Evolutionary conservation across 2,329 filamentous ascomycete species (phyloP), one percentile per base, ranked within the genome.

Genomic region (Alternaria postmessia): DNA sequence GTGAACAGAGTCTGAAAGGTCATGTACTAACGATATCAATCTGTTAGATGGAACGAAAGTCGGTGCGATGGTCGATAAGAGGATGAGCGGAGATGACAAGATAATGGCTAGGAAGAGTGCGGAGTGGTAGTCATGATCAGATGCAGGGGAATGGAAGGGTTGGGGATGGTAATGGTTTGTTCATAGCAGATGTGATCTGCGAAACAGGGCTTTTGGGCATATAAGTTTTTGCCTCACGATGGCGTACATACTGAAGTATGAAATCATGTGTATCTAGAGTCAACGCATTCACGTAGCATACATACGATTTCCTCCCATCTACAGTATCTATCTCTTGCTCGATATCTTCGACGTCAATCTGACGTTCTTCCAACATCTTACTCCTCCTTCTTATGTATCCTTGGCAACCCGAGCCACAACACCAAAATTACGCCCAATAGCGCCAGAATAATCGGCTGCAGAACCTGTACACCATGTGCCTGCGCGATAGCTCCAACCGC

Each of bases 401-500:
- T 80, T 16, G 83, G 83, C 68, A 85, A 68, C 16, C 76, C 73
- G 44, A 84, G 62, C 87, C 87, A 89, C 32, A 87, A 69, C 6
- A 77, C 62, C 63, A 84, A 74, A 54, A 86, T 84, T 12, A 81
- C 81, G 5, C 75, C 84, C 48, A 88, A 74, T 49, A 88, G 66
- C 8, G 81, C 85, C 62, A 88, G 71, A 41, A 87, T 81, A 71
- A 89, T 84, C 4, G 87, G 87, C 76, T 88, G 86, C 68, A 89
- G 69, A 1, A 88, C 85, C 73, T 84, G 75, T 11, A 89, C 86
- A 8, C 87, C 87, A 62, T 82, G 85, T 1, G 81, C 80, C 73
- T 89, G 85, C 4, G 90, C 88, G 71, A 92, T 88, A 3, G 88
- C 89, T 3, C 90, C 90, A 0, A 91, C 87, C 0, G 85, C 85